These are phyloP conservation scores for Mortierella sp. DNA, from an alignment of 371 early-diverging fungal genomes.

Conservation along the genomic window DNA sequence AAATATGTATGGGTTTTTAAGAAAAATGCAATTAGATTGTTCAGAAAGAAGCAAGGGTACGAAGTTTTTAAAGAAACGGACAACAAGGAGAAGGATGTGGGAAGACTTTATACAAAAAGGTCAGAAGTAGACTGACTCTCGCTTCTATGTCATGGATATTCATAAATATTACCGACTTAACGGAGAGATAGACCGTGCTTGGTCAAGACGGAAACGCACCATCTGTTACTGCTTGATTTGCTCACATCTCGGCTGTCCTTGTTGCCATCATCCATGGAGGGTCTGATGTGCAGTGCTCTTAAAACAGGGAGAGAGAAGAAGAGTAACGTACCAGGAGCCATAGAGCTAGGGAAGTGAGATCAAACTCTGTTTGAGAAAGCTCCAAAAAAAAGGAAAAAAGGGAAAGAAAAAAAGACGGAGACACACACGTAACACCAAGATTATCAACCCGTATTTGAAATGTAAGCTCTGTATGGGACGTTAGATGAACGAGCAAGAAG, in stretches of 20 bases:
- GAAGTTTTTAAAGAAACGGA: background rate
- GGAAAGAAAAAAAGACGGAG: background rate
- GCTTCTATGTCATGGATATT: background rate
- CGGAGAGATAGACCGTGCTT: too few relatives aligned
- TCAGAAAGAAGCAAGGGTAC: background rate
- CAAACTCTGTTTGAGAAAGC: conserved; percentile 1
- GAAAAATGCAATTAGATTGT: background rate
- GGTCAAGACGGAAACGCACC: background rate
- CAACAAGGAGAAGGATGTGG: background rate
- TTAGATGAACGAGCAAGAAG: too few relatives aligned
- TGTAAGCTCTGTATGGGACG: too few relatives aligned
- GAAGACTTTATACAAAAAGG: background rate
- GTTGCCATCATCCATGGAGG: background rate
- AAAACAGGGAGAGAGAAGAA: conserved; percentile 3
- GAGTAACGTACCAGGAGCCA: background rate
- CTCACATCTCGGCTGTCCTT: background rate
- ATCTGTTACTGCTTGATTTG: conserved; percentile 4
- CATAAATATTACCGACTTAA: background rate
- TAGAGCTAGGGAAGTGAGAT: background rate
- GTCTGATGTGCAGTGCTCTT: background rate
- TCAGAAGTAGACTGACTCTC: background rate
- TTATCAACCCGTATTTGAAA: too few relatives aligned
- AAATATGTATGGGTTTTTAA: too few relatives aligned
- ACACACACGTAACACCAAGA: background rate
- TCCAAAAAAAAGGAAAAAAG: too few relatives aligned